Conservation (phyloP, 2,329 filamentous ascomycete genomes). For the Neonectria ditissima region DNA sequence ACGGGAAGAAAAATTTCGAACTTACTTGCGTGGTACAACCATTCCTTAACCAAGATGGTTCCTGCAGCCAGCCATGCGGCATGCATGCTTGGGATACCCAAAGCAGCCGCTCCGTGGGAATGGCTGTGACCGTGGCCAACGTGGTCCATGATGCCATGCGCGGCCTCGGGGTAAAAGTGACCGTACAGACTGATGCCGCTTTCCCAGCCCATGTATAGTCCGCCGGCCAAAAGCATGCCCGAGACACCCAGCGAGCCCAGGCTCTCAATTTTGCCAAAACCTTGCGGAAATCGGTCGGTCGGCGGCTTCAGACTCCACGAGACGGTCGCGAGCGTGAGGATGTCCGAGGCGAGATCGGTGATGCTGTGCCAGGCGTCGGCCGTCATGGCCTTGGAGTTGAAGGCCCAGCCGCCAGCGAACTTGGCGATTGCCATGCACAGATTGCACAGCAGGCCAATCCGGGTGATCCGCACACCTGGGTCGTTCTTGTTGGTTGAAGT, state of each 20-base stretch:
- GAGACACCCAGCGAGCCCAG: constrained; percentile 94
- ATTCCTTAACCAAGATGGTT: constrained; percentile 94
- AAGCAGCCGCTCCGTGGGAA: constrained; percentile 60
- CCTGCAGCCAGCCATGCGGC: constrained; percentile 94
- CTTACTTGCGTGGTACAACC: constrained; percentile 96
- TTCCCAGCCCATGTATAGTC: constrained; percentile 90
- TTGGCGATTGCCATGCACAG: constrained; percentile 95
- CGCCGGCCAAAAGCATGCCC: constrained; percentile 87
- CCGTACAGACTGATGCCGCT: constrained; percentile 75
- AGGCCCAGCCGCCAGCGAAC: constrained; percentile 89
- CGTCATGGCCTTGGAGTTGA: constrained; percentile 93
- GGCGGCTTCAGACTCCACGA: constrained; percentile 92
- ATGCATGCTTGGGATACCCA: constrained; percentile 82
- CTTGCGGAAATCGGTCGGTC: constrained; percentile 84
- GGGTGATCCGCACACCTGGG: constrained; percentile 73
- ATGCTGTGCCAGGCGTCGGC: constrained; percentile 97
- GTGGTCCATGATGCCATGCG: constrained; percentile 73
- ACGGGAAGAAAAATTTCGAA: constrained; percentile 41
- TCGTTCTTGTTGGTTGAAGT: constrained; percentile 86
- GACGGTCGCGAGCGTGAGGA: constrained; percentile 93
- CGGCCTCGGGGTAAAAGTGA: constrained; percentile 78
- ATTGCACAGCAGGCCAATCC: constrained; percentile 79
- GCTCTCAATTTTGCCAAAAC: constrained; percentile 98
- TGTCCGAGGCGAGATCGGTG: constrained; percentile 93
- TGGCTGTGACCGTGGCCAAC: constrained; percentile 73